Conservation (phyloP, 129 eudicot genomes). For the Heracleum sosnowskyi region DNA sequence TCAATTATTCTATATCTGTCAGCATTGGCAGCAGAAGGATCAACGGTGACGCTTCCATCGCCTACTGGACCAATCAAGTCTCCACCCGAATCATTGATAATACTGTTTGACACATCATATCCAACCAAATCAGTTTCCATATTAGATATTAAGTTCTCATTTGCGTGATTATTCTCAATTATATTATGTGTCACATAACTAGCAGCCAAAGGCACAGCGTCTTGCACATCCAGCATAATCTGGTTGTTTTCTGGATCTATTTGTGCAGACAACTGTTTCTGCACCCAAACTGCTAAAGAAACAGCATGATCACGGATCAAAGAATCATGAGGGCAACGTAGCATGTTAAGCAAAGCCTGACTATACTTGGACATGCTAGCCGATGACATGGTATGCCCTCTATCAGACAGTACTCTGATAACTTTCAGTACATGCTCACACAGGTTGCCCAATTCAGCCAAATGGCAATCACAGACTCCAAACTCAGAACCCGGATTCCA, state of each 20-base stretch:
- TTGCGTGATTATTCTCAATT: background rate
- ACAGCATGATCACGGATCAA: slow-evolving; percentile 78
- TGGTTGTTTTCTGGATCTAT: slow-evolving; percentile 18
- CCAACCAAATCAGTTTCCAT: background rate
- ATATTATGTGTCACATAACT: background rate
- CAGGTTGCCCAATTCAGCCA: slow-evolving; percentile 59
- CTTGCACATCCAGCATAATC: background rate
- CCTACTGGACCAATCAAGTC: slow-evolving; percentile 2
- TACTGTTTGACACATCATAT: background rate
- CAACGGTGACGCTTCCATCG: background rate
- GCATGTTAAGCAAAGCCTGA: slow-evolving; percentile 49
- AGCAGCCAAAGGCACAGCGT: background rate
- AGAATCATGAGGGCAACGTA: slow-evolving; percentile 66
- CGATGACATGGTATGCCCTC: slow-evolving; percentile 38
- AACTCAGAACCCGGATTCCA: slow-evolving; percentile 76
- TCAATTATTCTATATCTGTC: background rate
- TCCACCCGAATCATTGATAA: background rate
- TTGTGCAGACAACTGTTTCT: slow-evolving; percentile 43
- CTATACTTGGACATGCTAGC: slow-evolving; percentile 51
- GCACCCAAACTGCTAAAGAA: slow-evolving; percentile 68
- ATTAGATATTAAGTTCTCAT: slow-evolving; percentile 1
- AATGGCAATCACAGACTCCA: slow-evolving; percentile 58
- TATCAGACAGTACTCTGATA: slow-evolving; percentile 34
- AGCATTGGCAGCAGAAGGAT: background rate
- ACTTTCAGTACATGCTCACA: slow-evolving; percentile 72